Evolutionary conservation across 495 filamentous ascomycete genomes (phyloP), one percentile per base, ranked within the genome.

Genomic region (Neurospora hispaniola): DNA sequence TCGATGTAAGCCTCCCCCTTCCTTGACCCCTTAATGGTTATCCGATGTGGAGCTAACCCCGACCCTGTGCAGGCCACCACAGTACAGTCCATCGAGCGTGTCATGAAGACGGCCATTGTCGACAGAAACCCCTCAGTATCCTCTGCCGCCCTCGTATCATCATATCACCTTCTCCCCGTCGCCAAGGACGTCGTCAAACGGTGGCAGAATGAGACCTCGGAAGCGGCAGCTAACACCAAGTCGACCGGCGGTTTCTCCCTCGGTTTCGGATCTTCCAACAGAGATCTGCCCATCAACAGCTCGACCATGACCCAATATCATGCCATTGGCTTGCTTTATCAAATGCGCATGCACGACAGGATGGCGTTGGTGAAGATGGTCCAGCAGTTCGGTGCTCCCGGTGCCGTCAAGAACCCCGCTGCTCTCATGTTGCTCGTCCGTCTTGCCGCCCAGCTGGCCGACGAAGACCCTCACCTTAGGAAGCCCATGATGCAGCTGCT

Each of bases 281-380:
- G 88, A 77, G 89, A 88, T 74, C 82, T 91, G 48, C 90, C 93
- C 40, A 89, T 91, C 69, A 93, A 91, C 81, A 91, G 90, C 74
- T 93, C 91, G 70, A 96, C 89, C 81, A 98, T 98, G 94, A 93
- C 92, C 66, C 96, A 99, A 82, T 99, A 98, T 82, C 96, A 99
- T 81, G 96, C 96, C 70, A 98, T 99, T 85, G 96, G 96, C 69
- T 88, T 99, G 43, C 82, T 99, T 66, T 98, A 98, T 79, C 96
- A 98, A 83, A 98, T 99, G 94, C 92, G 96, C 78, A 92, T 92
- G 72, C 93, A 97, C 75, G 96, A 99, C 81, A 89, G 96, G 78
- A 99, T 98, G 96, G 93, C 95, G 8, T 83, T 99, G 76, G 96
- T 98, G n/a, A 99, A 98, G 88, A 98, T 99, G 96, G 96, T 98